Percentiles rank a stretch among this genome's conserved stretches.
Evolutionary conservation across 176 grass and related monocot genomes (phyloP).

Genomic region (Rhynchospora tenuis): DNA sequence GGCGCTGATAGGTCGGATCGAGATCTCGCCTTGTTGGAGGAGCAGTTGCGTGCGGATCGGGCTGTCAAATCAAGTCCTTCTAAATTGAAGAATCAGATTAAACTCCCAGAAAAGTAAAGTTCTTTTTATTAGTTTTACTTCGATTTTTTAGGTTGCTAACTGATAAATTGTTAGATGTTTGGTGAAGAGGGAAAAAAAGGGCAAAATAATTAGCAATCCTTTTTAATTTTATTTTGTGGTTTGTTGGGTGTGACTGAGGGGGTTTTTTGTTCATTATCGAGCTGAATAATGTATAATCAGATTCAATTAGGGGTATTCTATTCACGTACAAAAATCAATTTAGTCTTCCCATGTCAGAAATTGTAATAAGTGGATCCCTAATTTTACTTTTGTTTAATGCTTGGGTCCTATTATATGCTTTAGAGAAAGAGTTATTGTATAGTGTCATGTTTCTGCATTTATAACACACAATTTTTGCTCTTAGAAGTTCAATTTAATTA

Average conservation of each 20-base stretch:
- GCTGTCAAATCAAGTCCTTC: slow-evolving; percentile 13
- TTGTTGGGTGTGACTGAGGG: not conserved
- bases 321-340: not conserved
- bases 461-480: not conserved
- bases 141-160: not conserved
- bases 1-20: not conserved
- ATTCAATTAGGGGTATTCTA: not conserved
- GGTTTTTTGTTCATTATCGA: not conserved
- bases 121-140: not conserved
- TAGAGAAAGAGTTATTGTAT: not conserved
- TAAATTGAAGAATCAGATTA: slow-evolving; percentile 37
- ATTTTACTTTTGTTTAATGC: not conserved
- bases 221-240: not conserved
- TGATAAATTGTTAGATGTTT: not conserved
- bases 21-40: slow-evolving; percentile 39
- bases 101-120: slow-evolving; percentile 64
- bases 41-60: slow-evolving; percentile 32
- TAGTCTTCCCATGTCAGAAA: not conserved
- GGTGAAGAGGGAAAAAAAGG: not conserved
- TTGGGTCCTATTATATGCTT: not conserved
- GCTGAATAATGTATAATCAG: not conserved
- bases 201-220: not conserved
- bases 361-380: not conserved
- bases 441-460: not conserved
- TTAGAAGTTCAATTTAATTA: not conserved